Evolutionary conservation across 352 stramenopile species (phyloP), one percentile per base, ranked within the genome.

Genomic region (Phytopythium cucurbitacearum): DNA sequence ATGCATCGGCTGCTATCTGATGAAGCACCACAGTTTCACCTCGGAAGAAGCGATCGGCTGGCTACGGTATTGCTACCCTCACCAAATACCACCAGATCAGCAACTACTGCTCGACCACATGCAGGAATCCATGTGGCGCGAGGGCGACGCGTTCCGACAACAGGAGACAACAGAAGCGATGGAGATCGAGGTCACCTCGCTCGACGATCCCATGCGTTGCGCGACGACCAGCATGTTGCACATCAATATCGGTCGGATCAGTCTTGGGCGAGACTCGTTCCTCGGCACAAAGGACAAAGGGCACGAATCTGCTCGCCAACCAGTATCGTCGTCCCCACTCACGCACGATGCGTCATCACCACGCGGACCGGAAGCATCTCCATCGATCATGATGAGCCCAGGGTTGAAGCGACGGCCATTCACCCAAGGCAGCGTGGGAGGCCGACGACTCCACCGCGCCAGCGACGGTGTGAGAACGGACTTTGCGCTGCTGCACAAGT

Each of bases 21-120:
- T 99, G 94, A 99, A 99, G 65, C 96, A 99, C 59, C 94, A 88
- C 38, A 65, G 67, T 35, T 95, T 99, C 45, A 98, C 94, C 0
- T 94, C 96, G 0, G 75, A 77, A 5, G 96, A 99, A 73, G 91
- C 81, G 4, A 96, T 99, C 57, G 94, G 85, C 0, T 99, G 95
- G 92, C 85, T 98, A 49, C 82, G 90, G n/a, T 91, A 99, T 51
- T 98, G 91, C 61, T 72, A 90, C 41, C 91, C 94, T 1, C 87
- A 83, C 3, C 87, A 76, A 47, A 77, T 99, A 3, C 92, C 80
- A 61, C 74, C 44, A 3, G 76, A 73, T 16, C 88, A 97, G 55
- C 85, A 97, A 66, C 64, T 97, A 15, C 97, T 97, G 59, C 67
- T 99, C 35, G 61, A 91, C 55, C 64, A 87, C 44, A 85, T 98